These are phyloP conservation scores for Linderina pennispora DNA, from an alignment of 192 early-diverging fungal genomes.

Conservation along the genomic window DNA sequence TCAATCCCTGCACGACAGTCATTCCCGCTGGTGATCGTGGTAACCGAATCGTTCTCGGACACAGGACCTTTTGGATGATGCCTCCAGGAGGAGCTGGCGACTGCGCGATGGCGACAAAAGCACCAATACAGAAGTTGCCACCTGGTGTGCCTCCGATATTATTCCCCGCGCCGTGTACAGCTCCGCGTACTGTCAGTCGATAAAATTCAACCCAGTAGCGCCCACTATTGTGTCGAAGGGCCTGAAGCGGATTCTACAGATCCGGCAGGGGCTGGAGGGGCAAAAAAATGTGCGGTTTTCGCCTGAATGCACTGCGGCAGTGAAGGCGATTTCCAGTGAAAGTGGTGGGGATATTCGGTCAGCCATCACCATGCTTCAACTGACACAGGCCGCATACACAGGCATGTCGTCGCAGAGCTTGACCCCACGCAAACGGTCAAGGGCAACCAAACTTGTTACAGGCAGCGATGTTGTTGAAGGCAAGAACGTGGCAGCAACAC, in stretches of 20 bases:
- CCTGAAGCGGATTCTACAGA: constrained; percentile 40
- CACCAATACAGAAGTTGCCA: constrained; percentile 7
- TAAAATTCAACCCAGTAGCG: constrained; percentile 58
- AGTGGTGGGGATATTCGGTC: constrained; percentile 55
- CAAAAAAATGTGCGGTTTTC: constrained; percentile 2
- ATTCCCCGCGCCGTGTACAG: constrained; percentile 19
- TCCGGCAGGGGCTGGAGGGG: constrained; percentile 3
- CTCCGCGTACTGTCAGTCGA: constrained; percentile 24
- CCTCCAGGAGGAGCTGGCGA: constrained; percentile 1
- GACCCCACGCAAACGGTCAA: too few species aligned
- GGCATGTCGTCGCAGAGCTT: too few species aligned
- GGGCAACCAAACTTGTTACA: too few species aligned
- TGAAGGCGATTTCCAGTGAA: constrained; percentile 42
- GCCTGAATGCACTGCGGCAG: constrained; percentile 1
- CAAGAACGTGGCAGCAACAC: too few species aligned
- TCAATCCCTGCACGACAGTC: constrained; percentile 13
- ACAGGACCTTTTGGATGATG: constrained; percentile 22
- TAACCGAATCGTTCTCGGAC: constrained; percentile 30
- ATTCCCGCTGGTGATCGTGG: constrained; percentile 40
- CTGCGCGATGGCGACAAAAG: constrained; percentile 5
- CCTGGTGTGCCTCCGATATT: constrained; percentile 28
- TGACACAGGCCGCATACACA: constrained; percentile 3
- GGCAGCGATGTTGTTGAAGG: too few species aligned
- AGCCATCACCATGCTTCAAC: constrained; percentile 55
- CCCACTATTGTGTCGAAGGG: constrained; percentile 56